phyloP scores from a whole-genome alignment of 2,329 filamentous ascomycete species.

The Bertia moriformis region DNA sequence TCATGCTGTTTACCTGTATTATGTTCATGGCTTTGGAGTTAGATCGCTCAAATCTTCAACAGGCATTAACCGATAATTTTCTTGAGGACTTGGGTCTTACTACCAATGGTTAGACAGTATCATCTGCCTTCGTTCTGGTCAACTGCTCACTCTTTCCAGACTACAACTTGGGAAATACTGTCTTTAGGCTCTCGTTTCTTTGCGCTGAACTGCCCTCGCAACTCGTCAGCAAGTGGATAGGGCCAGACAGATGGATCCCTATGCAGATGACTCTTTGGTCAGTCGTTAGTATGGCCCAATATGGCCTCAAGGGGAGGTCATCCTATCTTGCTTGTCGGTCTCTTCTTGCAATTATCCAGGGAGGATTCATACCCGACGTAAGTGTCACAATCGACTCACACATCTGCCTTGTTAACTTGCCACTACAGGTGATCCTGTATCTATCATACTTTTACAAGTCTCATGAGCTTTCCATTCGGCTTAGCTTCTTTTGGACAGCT shows the following conservation, averaged over 20 bases:
- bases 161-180: constrained; percentile 31
- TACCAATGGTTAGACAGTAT: constrained; percentile 21
- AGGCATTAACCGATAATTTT: constrained; percentile 32
- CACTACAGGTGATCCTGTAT: constrained; percentile 18
- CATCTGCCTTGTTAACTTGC: no score
- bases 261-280: constrained; percentile 41
- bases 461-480: constrained; percentile 20
- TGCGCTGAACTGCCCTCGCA: constrained; percentile 45
- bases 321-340: constrained; percentile 22
- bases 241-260: constrained; percentile 44
- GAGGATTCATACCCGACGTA: constrained; percentile 29
- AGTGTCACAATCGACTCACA: constrained; percentile 4
- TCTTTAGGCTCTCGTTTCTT: constrained; percentile 33
- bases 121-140: no score
- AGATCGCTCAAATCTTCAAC: constrained; percentile 28
- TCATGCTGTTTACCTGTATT: constrained; percentile 30
- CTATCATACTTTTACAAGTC: constrained; percentile 28
- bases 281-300: constrained; percentile 32
- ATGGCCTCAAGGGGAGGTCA: constrained; percentile 19
- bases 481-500: constrained; percentile 25
- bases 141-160: constrained; percentile 9
- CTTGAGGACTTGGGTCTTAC: constrained; percentile 23
- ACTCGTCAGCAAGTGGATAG: constrained; percentile 40
- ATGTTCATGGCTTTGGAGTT: constrained; percentile 35
- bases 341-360: constrained; percentile 25